phyloP scores from a whole-genome alignment of 176 grass and related monocot genomes.

The Thalia dealbata region DNA sequence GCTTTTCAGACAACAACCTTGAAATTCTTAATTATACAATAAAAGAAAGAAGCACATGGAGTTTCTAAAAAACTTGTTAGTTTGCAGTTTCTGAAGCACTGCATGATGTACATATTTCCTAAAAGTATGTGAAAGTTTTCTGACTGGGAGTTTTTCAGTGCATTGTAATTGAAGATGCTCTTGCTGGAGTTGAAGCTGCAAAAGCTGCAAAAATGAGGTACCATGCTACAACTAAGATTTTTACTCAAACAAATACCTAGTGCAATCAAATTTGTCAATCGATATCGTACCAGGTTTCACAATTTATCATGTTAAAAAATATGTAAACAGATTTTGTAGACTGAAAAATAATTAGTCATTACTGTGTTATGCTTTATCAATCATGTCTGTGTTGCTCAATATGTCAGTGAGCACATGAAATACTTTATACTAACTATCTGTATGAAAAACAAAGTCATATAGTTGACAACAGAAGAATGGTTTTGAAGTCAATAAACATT shows the following conservation, averaged over 20 bases:
- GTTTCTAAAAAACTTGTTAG: neutral
- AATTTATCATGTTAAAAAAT: neutral
- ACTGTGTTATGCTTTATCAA: neutral
- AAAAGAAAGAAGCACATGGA: neutral
- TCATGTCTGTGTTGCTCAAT: neutral
- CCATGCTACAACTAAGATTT: too few relatives aligned
- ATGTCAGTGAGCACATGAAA: neutral
- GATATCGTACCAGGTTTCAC: neutral
- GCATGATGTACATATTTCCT: constrained; percentile 2
- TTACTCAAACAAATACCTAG: too few relatives aligned
- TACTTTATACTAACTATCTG: neutral
- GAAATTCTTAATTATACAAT: neutral
- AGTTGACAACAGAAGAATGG: neutral
- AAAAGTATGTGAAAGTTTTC: constrained; percentile 14
- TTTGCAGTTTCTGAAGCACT: constrained; percentile 7
- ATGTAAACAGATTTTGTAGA: neutral
- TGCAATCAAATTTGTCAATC: neutral
- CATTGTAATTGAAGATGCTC: constrained; percentile 96
- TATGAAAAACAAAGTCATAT: neutral
- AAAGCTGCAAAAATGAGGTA: constrained; percentile 88
- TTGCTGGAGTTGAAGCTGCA: constrained; percentile 96
- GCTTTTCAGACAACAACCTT: neutral
- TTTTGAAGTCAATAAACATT: neutral
- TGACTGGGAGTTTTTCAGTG: constrained; percentile 37
- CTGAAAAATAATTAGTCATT: neutral